Evolutionary conservation across 495 filamentous ascomycete genomes (phyloP), one percentile per base, ranked within the genome.

Genomic region (Penicillium diatomitis): DNA sequence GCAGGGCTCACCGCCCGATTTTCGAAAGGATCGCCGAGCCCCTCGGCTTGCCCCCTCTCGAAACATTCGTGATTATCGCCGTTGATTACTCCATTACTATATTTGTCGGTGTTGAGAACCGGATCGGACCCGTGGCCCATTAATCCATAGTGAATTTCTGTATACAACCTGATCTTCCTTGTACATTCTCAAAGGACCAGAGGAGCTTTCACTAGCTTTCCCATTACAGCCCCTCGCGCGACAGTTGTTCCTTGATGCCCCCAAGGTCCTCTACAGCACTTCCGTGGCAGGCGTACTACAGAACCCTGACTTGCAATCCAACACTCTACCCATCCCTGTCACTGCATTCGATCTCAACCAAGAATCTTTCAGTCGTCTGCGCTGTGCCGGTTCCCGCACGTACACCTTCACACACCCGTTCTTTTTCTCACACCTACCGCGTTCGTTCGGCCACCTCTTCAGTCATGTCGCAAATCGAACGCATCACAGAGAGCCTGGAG

Each of bases 401-500:
- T 38, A 49, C 36, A 29, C 47, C 49, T 35, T 45, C 27, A 33
- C 49, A 46, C 57, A 32, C 50, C 56, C 56, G 51, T 50, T 53
- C 54, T 10, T 59, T 60, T 40, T 55, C 57, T 8, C 48, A 53
- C 46, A 55, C 50, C 36, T 56, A 50, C 38, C 44, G 38, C 44
- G 50, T 55, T 33, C 55, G 54, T 43, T 62, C 64, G 45, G 53
- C 66, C 52, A 42, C 44, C 8, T 32, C 53, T 49, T 35, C 51
- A 32, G 65, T 38, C 49, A 77, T 76, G 62, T 55, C 70, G 43
- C 71, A 77, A 6, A 79, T 83, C 52, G 77, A 86, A 62, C 73
- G 81, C 49, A 71, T 98, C 49, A 82, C 90, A 33, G 87, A 96
- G 65, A 62, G 77, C 34, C 68, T 99, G 41, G 88, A 97, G 72